Evolutionary conservation across 2,329 filamentous ascomycete species (phyloP), one percentile per base, ranked within the genome.

Genomic region (Aspergillus latus): DNA sequence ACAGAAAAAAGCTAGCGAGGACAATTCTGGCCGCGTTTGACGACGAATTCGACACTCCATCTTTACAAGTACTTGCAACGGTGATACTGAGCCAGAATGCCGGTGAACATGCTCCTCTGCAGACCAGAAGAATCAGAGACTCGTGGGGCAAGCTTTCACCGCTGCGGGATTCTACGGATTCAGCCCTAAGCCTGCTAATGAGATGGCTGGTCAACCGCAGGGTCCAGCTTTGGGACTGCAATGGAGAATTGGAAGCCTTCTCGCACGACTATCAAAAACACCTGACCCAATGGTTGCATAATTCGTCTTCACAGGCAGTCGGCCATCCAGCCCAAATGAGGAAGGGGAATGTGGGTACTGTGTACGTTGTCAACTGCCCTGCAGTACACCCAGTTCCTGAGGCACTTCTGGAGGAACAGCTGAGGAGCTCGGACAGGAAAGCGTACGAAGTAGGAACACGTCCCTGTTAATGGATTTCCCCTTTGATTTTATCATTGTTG

Each of bases 321-420:
- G 36, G 52, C 26, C 53, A 16, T n/a, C 44, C 52, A 16, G 11
- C 37, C 2, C 49, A 53, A 46, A 40, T 15, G 28, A 53, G 29
- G 46, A 59, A 45, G 39, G 49, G 49, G 30, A 47, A 42, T 16
- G 37, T 15, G 8, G 47, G 54, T 29, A 52, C 64, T 10, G 56
- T 70, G 9, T 74, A 72, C 58, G 61, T 69, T 9, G 70, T 74
- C 13, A 64, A 72, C 48, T 74, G 70, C 34, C 71, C 70, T 10
- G 68, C 67, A 28, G 62, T 71, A 4, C 71, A 73, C 56, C 66
- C 63, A 4, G 58, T 73, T 13, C 68, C 70, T 9, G 67, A 62
- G 36, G 63, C 59, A 29, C 56, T 64, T 10, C 56, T 74, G 13
- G 70, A 68, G 44, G 66, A 73, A 49, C 69, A 68, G 44, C 56